These are phyloP conservation scores for Straminergon stramineum DNA, from an alignment of 225 moss, liverwort and hornwort genomes.

Conservation along the genomic window DNA sequence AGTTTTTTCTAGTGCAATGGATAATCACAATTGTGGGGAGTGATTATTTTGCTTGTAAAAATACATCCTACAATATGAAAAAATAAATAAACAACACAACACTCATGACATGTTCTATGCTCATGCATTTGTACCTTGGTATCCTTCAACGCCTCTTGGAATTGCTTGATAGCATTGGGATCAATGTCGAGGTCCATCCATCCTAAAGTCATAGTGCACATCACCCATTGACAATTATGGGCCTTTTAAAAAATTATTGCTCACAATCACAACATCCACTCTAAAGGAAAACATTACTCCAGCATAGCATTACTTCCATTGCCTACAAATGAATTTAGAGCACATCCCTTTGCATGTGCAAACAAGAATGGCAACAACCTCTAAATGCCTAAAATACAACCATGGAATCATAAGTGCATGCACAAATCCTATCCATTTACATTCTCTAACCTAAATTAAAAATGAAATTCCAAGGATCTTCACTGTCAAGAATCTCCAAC, in stretches of 20 bases:
- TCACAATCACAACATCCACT: neutral
- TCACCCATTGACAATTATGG: neutral
- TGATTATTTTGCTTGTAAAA: too few species aligned
- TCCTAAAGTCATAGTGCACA: slow-evolving; percentile 18
- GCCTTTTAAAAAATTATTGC: neutral
- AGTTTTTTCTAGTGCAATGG: too few species aligned
- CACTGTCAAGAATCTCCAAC: slow-evolving; percentile 54
- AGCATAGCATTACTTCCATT: too few species aligned
- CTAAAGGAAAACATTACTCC: neutral
- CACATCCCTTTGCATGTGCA: neutral
- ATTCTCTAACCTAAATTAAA: neutral
- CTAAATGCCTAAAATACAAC: too few species aligned
- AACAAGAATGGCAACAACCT: neutral
- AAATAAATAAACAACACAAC: neutral
- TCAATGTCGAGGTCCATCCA: slow-evolving; percentile 89
- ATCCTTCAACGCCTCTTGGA: slow-evolving; percentile 55
- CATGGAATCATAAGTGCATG: neutral
- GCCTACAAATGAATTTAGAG: neutral
- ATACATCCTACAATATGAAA: neutral
- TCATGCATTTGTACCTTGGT: slow-evolving; percentile 32
- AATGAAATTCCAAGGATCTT: neutral
- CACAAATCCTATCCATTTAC: too few species aligned
- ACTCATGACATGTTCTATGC: too few species aligned
- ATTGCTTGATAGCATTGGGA: slow-evolving; percentile 67
- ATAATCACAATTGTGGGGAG: neutral